Base-by-base conservation (phyloP, 108 stramenopile genomes). In the Aurantiochytrium sp. region DNA sequence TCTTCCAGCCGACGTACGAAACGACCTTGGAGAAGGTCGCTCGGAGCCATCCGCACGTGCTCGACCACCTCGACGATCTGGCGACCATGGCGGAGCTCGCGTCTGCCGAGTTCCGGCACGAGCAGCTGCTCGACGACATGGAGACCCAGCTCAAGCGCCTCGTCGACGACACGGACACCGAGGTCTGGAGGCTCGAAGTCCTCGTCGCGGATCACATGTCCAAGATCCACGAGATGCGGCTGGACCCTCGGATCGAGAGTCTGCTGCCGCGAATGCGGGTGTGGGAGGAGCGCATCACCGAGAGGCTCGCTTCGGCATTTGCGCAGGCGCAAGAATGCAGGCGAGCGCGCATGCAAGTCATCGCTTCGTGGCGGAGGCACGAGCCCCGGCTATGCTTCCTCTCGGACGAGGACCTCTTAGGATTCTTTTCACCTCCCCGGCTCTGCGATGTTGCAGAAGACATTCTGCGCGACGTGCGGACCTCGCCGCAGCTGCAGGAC, bases 1-100 rank as follows among this genome's bases (percentile, higher is more conserved):
- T 48, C 39, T 81, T 81, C 24, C 24, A 81, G 73, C 73, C 73
- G 6, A 81, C 73, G 19, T 81, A 81, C 73, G 73, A 81, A 19
- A 48, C 73, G 6, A 21, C 73, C 6, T 30, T 81, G 39, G 73
- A 81, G 2, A 48, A 81, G 27, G 73, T 81, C 73, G 1, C 32
- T 24, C 42, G 45, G 8, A 48, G 1, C 27, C 39, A 81, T 48
- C 45, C 73, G 6, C 22, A 27, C 59, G 32, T 65, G 2, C 34
- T 65, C 32, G 2, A 48, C 8, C 30, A 48, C n/a, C n/a, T 81
- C 6, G 39, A 48, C 10, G 45, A 41, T 24, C n/a, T 81, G 2
- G 24, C 12, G 12, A 24, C 36, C 2, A 41, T 81, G 73, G 73
- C 39, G 17, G 73, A 81, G 39, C 6, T 81, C 6, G 73, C 73